Base-by-base conservation (phyloP, 805 yeast genomes). In the Saturnispora bothae region DNA sequence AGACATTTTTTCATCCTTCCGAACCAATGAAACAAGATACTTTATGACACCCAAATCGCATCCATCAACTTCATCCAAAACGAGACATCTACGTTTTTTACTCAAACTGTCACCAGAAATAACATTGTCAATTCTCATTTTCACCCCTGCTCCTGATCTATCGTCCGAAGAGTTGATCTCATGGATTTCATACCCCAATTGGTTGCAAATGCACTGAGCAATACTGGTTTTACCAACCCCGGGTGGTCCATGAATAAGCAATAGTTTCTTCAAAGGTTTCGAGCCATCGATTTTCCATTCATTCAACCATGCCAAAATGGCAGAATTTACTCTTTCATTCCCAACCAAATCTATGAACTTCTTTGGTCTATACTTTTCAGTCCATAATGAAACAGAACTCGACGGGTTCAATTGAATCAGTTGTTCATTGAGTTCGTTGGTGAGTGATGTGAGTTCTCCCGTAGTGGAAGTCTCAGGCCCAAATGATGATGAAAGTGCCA, bases 191-290 rank as follows among this genome's bases (percentile, higher is more conserved):
- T 82, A 89, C 0, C 94, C 94, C 28, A 83, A 71, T 46, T 83
- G 95, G 33, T 66, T 68, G 3, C 95, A 92, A 27, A 86, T 69
- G 1, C 85, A 73, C 51, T 88, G 96, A 0, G 89, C 84, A 2
- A 86, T 78, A 0, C 92, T 73, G 0, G 97, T 88, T 53, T 89
- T 89, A 8, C 98, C 98, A 14, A 81, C 68, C 2, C 98, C 98
- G 0, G 95, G 86, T 0, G 95, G 92, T 0, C 98, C 98, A 53
- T 80, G 85, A 9, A 92, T 69, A 29, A 92, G 61, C 16, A 92
- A 53, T 0, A 92, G 66, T 45, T 74, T 79, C 37, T 69, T 68
- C 13, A 56, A 61, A 0, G 88, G 88, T 21, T 69, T 65, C 29
- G 69, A 64, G 1, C 73, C 71, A 51, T 78, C 85, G 3, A 16